Conservation (phyloP, 1,284 basidiomycete genomes). For the Neolentinus lepideus region DNA sequence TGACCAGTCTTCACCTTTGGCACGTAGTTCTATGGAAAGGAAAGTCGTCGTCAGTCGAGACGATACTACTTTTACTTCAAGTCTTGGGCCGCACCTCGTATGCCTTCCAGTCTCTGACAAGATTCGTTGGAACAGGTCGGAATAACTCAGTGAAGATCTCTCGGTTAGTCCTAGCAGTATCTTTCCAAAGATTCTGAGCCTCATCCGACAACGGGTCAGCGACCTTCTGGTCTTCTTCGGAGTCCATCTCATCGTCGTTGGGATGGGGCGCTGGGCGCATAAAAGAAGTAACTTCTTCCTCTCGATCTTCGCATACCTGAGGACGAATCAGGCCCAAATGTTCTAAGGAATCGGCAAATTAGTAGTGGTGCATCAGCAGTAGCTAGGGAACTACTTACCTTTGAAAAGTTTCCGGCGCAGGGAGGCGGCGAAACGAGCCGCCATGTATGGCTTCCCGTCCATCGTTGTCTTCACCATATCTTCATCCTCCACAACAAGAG, state of each 20-base stretch:
- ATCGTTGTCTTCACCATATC: slow-evolving; percentile 75
- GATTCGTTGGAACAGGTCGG: slow-evolving; percentile 75
- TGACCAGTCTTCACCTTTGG: slow-evolving; percentile 80
- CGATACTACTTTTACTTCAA: slow-evolving; percentile 13
- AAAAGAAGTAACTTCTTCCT: slow-evolving; percentile 44
- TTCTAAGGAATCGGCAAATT: slow-evolving; percentile 35
- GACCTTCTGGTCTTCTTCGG: slow-evolving; percentile 58
- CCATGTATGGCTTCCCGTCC: slow-evolving; percentile 70
- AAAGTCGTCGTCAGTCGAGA: slow-evolving; percentile 11
- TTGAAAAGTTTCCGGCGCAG: slow-evolving; percentile 73
- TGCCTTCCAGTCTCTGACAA: slow-evolving; percentile 68
- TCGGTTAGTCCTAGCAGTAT: slow-evolving; percentile 73
- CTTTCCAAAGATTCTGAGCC: slow-evolving; percentile 57
- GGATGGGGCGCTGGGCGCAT: slow-evolving; percentile 76
- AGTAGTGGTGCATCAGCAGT: neutral
- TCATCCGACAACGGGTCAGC: slow-evolving; percentile 73
- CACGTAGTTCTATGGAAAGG: slow-evolving; percentile 44
- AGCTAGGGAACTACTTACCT: slow-evolving; percentile 31
- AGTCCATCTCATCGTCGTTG: slow-evolving; percentile 58
- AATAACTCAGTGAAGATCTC: slow-evolving; percentile 81
- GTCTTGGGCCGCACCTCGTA: slow-evolving; percentile 55
- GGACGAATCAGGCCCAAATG: slow-evolving; percentile 80
- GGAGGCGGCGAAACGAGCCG: slow-evolving; percentile 68
- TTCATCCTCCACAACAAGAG: slow-evolving; percentile 81
- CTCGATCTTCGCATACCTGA: slow-evolving; percentile 34